A percentile compares a stretch with the other conserved stretches of the same genome.
Evolutionary conservation across 2,329 filamentous ascomycete species (phyloP).

Genomic region (Fusarium mundagurra): DNA sequence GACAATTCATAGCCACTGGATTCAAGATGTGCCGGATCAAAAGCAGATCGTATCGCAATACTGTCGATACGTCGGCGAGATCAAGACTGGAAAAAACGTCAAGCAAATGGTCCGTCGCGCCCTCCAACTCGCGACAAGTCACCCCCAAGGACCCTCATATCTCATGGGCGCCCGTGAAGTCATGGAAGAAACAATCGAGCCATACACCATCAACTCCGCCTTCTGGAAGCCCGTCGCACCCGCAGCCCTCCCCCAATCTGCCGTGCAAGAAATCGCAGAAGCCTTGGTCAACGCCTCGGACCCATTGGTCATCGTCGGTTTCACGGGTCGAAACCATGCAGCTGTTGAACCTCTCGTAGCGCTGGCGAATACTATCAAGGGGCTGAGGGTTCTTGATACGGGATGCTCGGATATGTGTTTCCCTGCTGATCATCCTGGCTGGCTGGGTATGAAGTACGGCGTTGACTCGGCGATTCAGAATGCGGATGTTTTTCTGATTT

Average conservation of each 20-base stretch:
- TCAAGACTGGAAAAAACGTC: constrained; percentile 8
- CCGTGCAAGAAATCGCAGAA: constrained; percentile 2
- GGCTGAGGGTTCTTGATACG: constrained; percentile 13
- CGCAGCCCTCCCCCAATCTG: background rate
- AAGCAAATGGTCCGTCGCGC: constrained; percentile 22
- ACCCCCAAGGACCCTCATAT: constrained; percentile 41
- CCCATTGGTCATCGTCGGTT: constrained; percentile 21
- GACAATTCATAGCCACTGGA: constrained; percentile 4
- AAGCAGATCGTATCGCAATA: constrained; percentile 25
- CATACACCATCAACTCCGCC: background rate
- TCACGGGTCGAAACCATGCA: constrained; percentile 1
- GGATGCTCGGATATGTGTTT: constrained; percentile 27
- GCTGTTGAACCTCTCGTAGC: constrained; percentile 9
- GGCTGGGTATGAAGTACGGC: constrained; percentile 21
- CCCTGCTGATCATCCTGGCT: constrained; percentile 18
- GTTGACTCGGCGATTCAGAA: constrained; percentile 1
- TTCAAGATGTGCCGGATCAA: constrained; percentile 28
- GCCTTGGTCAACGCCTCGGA: background rate
- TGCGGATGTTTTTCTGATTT: constrained; percentile 13
- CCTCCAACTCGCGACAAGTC: constrained; percentile 37
- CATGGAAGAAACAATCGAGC: constrained; percentile 35
- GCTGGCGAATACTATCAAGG: constrained; percentile 1
- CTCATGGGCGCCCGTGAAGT: constrained; percentile 42
- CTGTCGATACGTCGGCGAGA: constrained; percentile 15
- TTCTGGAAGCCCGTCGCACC: constrained; percentile 6